Evolutionary conservation across 2,329 filamentous ascomycete species (phyloP).

Genomic region (Colletotrichum spaethianum): DNA sequence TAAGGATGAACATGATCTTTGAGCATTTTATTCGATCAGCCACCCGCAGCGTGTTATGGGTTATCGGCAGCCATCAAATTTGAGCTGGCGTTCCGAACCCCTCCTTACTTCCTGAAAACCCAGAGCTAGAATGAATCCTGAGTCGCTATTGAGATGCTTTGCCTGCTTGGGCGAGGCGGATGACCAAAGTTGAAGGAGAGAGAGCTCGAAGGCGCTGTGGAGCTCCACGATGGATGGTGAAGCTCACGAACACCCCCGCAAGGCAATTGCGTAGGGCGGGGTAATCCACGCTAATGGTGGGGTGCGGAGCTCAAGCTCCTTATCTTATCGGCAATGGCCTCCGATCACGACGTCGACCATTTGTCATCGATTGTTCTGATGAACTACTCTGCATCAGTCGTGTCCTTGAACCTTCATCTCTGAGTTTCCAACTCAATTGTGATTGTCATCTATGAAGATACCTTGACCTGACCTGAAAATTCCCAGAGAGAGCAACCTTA

Average conservation of each 20-base stretch:
- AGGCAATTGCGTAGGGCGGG: conserved; percentile 26
- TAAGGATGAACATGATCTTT: neutral
- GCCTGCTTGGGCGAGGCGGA: neutral
- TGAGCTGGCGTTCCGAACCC: neutral
- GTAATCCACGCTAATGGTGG: conserved; percentile 36
- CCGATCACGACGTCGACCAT: conserved; percentile 9
- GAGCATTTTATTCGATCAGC: neutral
- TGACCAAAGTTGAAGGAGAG: neutral
- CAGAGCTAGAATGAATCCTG: neutral
- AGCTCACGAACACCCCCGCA: neutral
- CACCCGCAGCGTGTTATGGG: neutral
- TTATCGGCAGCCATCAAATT: neutral
- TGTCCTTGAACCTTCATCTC: neutral
- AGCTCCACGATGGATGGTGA: neutral
- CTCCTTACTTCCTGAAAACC: neutral
- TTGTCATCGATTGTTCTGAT: conserved; percentile 31
- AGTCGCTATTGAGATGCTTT: neutral
- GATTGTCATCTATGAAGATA: neutral
- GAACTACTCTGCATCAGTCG: neutral
- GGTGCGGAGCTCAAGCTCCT: conserved; percentile 37
- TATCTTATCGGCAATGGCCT: conserved; percentile 32
- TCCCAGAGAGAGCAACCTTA: neutral
- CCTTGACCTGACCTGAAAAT: neutral
- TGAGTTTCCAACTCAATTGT: neutral
- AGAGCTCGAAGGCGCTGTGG: neutral